Conservation (phyloP, 2,329 filamentous ascomycete species). For the Exophiala phaeomuriformis region DNA sequence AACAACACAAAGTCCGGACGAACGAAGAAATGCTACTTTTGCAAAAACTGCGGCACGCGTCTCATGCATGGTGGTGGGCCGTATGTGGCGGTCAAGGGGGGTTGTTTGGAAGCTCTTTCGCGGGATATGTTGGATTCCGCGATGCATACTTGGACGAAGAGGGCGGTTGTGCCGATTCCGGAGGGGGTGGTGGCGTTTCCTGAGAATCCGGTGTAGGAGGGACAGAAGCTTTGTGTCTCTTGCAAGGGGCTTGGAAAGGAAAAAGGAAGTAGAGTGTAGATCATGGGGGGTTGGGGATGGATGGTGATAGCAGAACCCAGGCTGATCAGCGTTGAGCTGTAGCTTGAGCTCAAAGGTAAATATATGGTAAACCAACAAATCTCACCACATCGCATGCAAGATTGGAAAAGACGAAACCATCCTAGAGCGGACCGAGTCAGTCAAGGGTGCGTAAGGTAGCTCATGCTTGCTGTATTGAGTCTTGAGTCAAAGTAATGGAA, state of each 20-base stretch:
- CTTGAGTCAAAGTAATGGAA: too few relatives aligned
- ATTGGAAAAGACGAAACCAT: not conserved
- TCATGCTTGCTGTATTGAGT: too few relatives aligned
- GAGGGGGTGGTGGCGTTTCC: conserved; percentile 54
- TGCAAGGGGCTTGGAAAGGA: not conserved
- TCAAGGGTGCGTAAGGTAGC: too few relatives aligned
- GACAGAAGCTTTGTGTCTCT: too few relatives aligned
- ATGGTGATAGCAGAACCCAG: not conserved
- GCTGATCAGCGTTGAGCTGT: not conserved
- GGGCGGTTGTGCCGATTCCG: conserved; percentile 61
- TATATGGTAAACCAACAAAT: not conserved
- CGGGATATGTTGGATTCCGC: conserved; percentile 52
- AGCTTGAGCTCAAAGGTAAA: too few relatives aligned
- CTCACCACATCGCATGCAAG: not conserved
- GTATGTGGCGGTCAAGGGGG: conserved; percentile 59
- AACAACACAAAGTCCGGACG: conserved; percentile 51
- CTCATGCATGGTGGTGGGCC: conserved; percentile 57
- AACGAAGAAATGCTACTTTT: conserved; percentile 59
- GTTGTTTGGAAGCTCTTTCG: conserved; percentile 57
- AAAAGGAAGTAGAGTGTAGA: not conserved
- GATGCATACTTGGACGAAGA: conserved; percentile 62
- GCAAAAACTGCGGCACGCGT: conserved; percentile 58
- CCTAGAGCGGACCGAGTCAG: not conserved
- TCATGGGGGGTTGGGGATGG: not conserved
- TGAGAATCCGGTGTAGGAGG: conserved; percentile 40